phyloP scores from a whole-genome alignment of 2,329 filamentous ascomycete species.

The Tetracladium maxilliforme region DNA sequence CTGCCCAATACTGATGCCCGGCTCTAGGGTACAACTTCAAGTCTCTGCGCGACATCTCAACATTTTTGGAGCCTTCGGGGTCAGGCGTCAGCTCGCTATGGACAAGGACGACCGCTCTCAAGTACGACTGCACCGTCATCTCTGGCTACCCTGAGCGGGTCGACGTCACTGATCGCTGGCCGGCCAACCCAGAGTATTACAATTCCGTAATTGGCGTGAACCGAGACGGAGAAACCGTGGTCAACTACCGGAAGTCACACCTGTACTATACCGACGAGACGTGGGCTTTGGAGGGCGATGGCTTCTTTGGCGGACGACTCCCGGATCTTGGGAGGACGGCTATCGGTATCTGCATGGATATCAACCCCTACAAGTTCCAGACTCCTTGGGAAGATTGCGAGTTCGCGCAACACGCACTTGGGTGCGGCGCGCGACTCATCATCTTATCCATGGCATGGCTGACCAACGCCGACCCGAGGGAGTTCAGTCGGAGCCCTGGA shows the following conservation, averaged over 20 bases:
- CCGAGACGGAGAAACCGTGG: conserved; percentile 41
- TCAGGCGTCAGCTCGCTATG: conserved; percentile 56
- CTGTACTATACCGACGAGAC: conserved; percentile 45
- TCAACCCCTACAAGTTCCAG: conserved; percentile 41
- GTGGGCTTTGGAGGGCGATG: conserved; percentile 42
- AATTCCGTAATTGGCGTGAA: conserved; percentile 40
- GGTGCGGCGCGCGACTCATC: conserved; percentile 42
- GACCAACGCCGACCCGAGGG: conserved; percentile 34
- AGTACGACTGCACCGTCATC: conserved; percentile 51
- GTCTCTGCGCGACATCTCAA: conserved; percentile 49
- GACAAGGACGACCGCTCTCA: conserved; percentile 52
- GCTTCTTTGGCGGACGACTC: conserved; percentile 31
- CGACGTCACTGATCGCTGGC: conserved; percentile 33
- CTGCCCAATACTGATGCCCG: conserved; percentile 63
- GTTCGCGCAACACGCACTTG: conserved; percentile 35
- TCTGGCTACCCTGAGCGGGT: conserved; percentile 63
- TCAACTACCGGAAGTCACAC: conserved; percentile 44
- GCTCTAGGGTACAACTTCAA: conserved; percentile 68
- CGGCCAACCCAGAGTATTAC: conserved; percentile 33
- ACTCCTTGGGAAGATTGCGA: conserved; percentile 32
- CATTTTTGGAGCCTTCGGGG: conserved; percentile 51
- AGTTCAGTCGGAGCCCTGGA: conserved; percentile 29
- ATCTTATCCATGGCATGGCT: conserved; percentile 70
- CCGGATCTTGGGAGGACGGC: conserved; percentile 33
- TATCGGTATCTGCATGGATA: conserved; percentile 50